phyloP scores from a whole-genome alignment of 345 rosid genomes.

The Toxicodendron radicans region DNA sequence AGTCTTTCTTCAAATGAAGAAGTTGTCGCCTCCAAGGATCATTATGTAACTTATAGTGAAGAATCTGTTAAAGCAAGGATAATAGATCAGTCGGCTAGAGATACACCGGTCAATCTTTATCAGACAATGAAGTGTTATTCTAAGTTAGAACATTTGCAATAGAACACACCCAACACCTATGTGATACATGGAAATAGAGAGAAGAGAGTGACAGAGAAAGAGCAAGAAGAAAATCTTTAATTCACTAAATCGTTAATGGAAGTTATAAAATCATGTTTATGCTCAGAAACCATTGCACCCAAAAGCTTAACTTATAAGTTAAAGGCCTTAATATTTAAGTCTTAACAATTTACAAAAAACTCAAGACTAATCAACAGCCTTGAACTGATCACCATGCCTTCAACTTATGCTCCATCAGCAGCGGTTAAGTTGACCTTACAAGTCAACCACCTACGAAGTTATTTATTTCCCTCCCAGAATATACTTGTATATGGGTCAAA shows the following conservation, averaged over 20 bases:
- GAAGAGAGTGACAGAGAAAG: background rate
- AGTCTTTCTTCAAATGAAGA: slow-evolving; percentile 43
- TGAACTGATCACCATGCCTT: background rate
- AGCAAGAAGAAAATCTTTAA: background rate
- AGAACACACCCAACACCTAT: background rate
- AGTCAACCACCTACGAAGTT: background rate
- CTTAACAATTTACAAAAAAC: too few species aligned
- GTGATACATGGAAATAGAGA: background rate
- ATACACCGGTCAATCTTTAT: background rate
- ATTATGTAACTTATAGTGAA: slow-evolving; percentile 82
- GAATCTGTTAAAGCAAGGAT: slow-evolving; percentile 33
- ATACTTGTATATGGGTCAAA: background rate
- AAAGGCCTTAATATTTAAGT: too few species aligned
- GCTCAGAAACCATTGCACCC: too few species aligned
- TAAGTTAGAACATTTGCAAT: background rate
- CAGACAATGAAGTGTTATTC: background rate
- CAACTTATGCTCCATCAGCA: background rate
- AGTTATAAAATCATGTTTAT: too few species aligned
- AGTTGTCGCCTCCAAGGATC: slow-evolving; percentile 80
- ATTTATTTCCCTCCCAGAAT: background rate
- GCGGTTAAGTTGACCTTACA: background rate
- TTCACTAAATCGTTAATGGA: background rate
- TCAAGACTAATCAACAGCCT: too few species aligned
- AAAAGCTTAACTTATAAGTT: too few species aligned
- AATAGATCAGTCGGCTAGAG: background rate